phyloP scores from a whole-genome alignment of 2,329 filamentous ascomycete species.

The Acrocalymma vagum region DNA sequence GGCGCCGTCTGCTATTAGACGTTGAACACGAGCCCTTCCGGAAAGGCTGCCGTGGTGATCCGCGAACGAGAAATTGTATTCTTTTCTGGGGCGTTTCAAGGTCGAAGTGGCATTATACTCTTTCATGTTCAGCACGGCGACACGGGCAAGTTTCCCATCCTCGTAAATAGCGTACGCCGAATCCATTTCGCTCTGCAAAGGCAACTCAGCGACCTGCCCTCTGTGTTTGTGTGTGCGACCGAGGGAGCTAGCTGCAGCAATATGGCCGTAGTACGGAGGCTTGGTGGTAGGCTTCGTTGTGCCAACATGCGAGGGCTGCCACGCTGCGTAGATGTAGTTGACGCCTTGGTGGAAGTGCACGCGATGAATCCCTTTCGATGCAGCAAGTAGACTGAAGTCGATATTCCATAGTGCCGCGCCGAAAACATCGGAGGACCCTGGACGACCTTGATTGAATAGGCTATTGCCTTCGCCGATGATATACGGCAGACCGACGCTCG shows the following conservation, averaged over 20 bases:
- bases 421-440: constrained; percentile 70
- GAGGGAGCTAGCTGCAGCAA: constrained; percentile 66
- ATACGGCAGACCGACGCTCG: constrained; percentile 54
- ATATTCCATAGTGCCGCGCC: constrained; percentile 71
- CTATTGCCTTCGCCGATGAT: constrained; percentile 70
- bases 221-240: constrained; percentile 48
- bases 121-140: constrained; percentile 67
- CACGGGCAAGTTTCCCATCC: constrained; percentile 52
- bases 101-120: constrained; percentile 67
- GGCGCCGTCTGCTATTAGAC: constrained; percentile 68
- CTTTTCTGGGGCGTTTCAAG: constrained; percentile 44
- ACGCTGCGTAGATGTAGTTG: constrained; percentile 68
- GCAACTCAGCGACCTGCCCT: constrained; percentile 60
- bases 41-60: constrained; percentile 24
- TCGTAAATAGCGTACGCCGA: constrained; percentile 67
- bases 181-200: constrained; percentile 51
- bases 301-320: constrained; percentile 68
- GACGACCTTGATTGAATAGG: constrained; percentile 68
- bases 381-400: constrained; percentile 69
- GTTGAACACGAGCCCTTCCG: constrained; percentile 50
- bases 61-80: constrained; percentile 56
- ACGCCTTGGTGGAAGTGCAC: constrained; percentile 72
- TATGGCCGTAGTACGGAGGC: constrained; percentile 70
- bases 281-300: constrained; percentile 64
- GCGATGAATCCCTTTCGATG: constrained; percentile 63